Evolutionary conservation across 2,329 filamentous ascomycete genomes (phyloP), one percentile per base, ranked within the genome.

Genomic region (Fusarium oxysporum): DNA sequence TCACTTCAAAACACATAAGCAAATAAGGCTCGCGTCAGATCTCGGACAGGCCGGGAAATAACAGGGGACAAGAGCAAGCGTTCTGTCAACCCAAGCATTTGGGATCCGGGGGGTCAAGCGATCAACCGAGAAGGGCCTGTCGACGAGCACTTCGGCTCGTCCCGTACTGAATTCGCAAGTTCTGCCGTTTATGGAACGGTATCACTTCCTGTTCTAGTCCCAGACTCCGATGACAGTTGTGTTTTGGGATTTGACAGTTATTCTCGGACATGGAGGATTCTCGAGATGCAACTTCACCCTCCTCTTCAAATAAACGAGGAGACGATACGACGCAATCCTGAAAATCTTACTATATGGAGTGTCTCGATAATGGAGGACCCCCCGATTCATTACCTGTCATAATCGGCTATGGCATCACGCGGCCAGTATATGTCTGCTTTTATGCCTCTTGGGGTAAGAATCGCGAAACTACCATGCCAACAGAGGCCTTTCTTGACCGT

Each of bases 81-180:
- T 55, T 60, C 64, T 63, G 62, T 70, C 63, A 72, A 65, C 63
- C 60, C 70, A 70, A 70, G 57, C 43, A 67, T 65, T 74, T 70
- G 54, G 65, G 62, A 76, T 66, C 62, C 45, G 55, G 63, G 72
- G 70, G 74, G 62, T 45, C 61, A 50, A 57, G 70, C 66, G 61
- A 65, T 68, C 55, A 68, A 68, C 50, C 63, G 64, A 68, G 13
- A 41, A 67, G 25, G 65, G 71, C 64, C 65, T 65, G 65, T 63
- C 67, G 65, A 62, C 62, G 61, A 74, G 65, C 48, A 64, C 53
- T 53, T 77, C 76, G 76, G 76, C 73, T 78, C 76, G 76, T 77
- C 74, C 76, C 76, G 76, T 68, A 56, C 25, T 54, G 50, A 55
- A 59, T 70, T 77, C 76, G 76, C 76, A 77, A 78, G 73, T 62